phyloP scores from a whole-genome alignment of 495 filamentous ascomycete genomes.

The Rhypophila decipiens region DNA sequence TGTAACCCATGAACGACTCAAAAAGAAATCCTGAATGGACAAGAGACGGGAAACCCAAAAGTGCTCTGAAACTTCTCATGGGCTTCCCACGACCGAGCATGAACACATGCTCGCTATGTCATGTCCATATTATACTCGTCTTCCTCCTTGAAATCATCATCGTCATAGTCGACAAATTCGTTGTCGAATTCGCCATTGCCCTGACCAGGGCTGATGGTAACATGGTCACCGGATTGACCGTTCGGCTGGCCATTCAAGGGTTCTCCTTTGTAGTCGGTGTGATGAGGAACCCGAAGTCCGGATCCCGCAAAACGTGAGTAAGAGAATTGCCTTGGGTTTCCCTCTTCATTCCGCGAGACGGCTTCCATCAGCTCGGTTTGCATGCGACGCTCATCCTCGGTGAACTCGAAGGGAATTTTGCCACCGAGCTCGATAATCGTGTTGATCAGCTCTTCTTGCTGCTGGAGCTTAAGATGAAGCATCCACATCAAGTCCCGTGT shows the following conservation, averaged over 20 bases:
- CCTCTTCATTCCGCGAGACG: conserved; percentile 67
- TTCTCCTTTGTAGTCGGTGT: conserved; percentile 87
- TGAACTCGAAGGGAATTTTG: conserved; percentile 71
- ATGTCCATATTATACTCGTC: conserved; percentile 82
- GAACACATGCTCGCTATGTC: conserved; percentile 20
- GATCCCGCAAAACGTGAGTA: conserved; percentile 82
- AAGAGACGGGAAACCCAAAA: not conserved
- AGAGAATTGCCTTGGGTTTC: conserved; percentile 42
- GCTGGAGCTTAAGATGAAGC: conserved; percentile 75
- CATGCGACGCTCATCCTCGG: conserved; percentile 93
- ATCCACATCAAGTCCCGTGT: conserved; percentile 97
- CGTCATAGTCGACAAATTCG: conserved; percentile 69
- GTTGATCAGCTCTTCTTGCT: conserved; percentile 77
- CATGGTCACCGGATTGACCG: conserved; percentile 28
- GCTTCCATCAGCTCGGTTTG: conserved; percentile 82
- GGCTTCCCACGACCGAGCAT: not conserved
- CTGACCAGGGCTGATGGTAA: conserved; percentile 61
- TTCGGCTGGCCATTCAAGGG: conserved; percentile 47
- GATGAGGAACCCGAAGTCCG: conserved; percentile 83
- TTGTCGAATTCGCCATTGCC: conserved; percentile 43
- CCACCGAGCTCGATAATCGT: conserved; percentile 64
- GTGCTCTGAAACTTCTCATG: not conserved
- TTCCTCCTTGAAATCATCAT: conserved; percentile 83
- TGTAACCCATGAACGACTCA: not conserved
- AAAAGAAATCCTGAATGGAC: not conserved